Evolutionary conservation across 306 rosid genomes (phyloP).

Genomic region (Cicer cuneatum): DNA sequence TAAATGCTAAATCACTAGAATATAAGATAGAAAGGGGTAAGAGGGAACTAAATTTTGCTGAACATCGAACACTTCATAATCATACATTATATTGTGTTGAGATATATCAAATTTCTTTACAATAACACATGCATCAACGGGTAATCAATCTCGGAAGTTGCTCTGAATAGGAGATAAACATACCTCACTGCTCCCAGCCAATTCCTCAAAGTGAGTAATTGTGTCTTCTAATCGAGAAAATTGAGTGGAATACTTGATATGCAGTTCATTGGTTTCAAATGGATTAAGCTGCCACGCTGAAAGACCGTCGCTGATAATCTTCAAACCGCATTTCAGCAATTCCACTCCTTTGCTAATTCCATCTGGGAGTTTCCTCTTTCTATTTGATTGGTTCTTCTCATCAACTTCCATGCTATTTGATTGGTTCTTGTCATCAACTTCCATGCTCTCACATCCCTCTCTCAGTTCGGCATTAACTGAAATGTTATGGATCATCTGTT

Average conservation of each 20-base stretch:
- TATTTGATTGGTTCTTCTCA: constrained; percentile 52
- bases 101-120: constrained; percentile 20
- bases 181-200: constrained; percentile 54
- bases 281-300: constrained; percentile 69
- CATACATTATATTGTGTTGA: neutral
- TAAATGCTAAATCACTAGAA: neutral
- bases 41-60: constrained; percentile 7
- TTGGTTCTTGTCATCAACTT: constrained; percentile 46
- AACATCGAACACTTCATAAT: neutral
- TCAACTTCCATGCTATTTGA: constrained; percentile 55
- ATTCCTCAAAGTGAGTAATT: constrained; percentile 64
- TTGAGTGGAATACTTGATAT: constrained; percentile 56
- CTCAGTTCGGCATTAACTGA: constrained; percentile 48
- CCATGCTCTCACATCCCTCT: constrained; percentile 55
- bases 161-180: constrained; percentile 34
- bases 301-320: constrained; percentile 72
- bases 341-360: constrained; percentile 79
- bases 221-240: constrained; percentile 75
- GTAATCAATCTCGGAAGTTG: constrained; percentile 35
- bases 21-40: neutral
- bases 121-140: constrained; percentile 7
- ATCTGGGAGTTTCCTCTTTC: constrained; percentile 79
- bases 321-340: constrained; percentile 70
- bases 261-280: constrained; percentile 57
- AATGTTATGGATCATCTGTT: constrained; percentile 58